These are phyloP conservation scores for Durotheca rogersii DNA, from an alignment of 495 filamentous ascomycete genomes.

Conservation along the genomic window DNA sequence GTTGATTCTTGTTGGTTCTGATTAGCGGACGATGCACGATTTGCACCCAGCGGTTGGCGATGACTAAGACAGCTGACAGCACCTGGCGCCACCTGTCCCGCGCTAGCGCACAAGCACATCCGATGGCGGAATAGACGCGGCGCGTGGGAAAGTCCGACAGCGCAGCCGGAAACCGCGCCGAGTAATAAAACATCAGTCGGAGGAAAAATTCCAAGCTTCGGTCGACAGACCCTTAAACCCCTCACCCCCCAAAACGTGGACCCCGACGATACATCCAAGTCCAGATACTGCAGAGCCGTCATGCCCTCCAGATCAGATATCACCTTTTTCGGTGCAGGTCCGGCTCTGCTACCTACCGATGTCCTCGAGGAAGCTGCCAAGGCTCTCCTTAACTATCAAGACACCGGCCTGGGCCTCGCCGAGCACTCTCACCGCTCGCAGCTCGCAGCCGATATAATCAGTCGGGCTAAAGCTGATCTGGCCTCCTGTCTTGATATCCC, in stretches of 20 bases:
- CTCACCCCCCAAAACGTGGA: no score
- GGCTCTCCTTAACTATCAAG: conserved; percentile 72
- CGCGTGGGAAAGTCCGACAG: neutral
- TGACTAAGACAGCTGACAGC: no score
- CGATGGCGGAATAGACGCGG: no score
- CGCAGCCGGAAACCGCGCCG: no score
- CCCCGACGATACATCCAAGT: neutral
- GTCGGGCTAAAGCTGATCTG: conserved; percentile 54
- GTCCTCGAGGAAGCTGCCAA: conserved; percentile 65
- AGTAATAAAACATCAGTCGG: no score
- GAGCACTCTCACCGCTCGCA: conserved; percentile 78
- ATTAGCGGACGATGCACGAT: no score
- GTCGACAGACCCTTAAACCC: neutral
- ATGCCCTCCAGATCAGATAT: conserved; percentile 64
- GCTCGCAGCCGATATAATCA: conserved; percentile 62
- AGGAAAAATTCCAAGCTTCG: no score
- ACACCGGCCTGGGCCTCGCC: conserved; percentile 68
- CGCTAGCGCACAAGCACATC: no score
- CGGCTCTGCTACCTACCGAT: conserved; percentile 68
- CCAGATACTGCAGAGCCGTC: conserved; percentile 19
- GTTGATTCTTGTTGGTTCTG: no score
- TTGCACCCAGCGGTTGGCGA: no score
- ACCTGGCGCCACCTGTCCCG: no score
- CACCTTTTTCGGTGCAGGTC: conserved; percentile 76
- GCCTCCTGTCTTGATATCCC: conserved; percentile 64